Evolutionary conservation across 371 early-diverging fungal species (phyloP).

Genomic region (Parasitella parasitica): DNA sequence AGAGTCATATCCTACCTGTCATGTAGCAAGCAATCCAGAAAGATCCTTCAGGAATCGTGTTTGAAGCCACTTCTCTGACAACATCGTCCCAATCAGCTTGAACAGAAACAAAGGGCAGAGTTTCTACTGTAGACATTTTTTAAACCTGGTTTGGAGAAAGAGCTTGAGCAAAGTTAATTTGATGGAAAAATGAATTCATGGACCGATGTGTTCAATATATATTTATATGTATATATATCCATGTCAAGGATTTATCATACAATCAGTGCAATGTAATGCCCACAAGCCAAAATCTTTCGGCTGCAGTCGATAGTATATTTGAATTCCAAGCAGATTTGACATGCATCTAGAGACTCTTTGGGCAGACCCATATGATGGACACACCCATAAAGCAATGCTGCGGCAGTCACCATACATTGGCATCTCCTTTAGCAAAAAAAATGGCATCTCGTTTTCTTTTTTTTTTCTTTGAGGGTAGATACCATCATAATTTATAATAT

Average conservation of each 20-base stretch:
- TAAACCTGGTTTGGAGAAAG: not conserved
- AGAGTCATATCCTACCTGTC: slow-evolving; percentile 39
- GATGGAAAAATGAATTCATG: not conserved
- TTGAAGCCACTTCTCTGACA: slow-evolving; percentile 30
- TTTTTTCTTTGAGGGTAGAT: too few species aligned
- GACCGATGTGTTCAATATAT: not conserved
- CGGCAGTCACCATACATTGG: not conserved
- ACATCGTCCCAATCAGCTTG: slow-evolving; percentile 48
- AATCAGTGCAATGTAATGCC: too few species aligned
- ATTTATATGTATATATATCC: too few species aligned
- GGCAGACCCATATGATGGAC: too few species aligned
- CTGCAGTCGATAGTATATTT: too few species aligned
- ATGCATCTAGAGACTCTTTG: too few species aligned
- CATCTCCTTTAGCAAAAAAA: not conserved
- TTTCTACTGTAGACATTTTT: slow-evolving; percentile 9
- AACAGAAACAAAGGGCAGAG: slow-evolving; percentile 37
- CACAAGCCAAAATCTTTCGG: too few species aligned
- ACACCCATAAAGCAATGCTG: not conserved
- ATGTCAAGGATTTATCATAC: too few species aligned
- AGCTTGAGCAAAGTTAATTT: not conserved
- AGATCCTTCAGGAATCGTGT: slow-evolving; percentile 23
- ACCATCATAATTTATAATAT: slow-evolving; percentile 9
- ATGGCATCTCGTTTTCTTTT: not conserved
- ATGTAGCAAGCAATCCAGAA: slow-evolving; percentile 61
- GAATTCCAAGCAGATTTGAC: too few species aligned